These are phyloP conservation scores for Malassezia vespertilionis DNA, from an alignment of 1,284 basidiomycete species.

Conservation along the genomic window DNA sequence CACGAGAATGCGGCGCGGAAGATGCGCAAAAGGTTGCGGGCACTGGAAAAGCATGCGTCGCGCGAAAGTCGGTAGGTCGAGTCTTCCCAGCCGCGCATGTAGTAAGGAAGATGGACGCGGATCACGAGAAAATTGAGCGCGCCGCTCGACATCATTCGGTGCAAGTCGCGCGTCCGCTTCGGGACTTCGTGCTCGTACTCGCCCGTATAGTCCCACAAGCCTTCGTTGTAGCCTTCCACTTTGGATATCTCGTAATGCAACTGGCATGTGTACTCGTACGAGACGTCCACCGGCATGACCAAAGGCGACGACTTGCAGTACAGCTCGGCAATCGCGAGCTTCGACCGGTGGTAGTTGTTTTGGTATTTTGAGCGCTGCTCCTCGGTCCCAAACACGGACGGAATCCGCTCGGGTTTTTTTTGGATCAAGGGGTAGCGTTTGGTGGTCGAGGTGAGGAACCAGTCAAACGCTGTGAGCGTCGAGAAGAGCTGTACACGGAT, in stretches of 20 bases:
- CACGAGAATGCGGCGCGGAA: constrained; percentile 35
- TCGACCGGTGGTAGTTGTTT: neutral
- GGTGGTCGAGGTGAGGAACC: constrained; percentile 13
- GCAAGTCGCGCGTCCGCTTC: constrained; percentile 18
- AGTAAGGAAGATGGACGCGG: constrained; percentile 34
- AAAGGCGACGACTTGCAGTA: constrained; percentile 22
- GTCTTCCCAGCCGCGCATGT: constrained; percentile 36
- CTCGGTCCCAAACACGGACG: constrained; percentile 16
- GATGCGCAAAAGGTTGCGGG: constrained; percentile 27
- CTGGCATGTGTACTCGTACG: constrained; percentile 26
- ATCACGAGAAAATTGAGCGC: constrained; percentile 11
- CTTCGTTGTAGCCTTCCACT: no score
- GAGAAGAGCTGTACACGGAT: constrained; percentile 29
- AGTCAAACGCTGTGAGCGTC: constrained; percentile 24
- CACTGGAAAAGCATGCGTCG: constrained; percentile 30
- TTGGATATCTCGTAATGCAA: no score
- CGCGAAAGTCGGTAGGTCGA: constrained; percentile 28
- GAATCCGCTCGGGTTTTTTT: constrained; percentile 2
- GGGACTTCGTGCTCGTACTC: neutral
- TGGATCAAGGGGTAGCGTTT: constrained; percentile 13
- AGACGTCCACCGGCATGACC: constrained; percentile 25
- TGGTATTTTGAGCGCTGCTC: constrained; percentile 15
- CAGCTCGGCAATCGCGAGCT: constrained; percentile 21
- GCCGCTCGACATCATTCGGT: constrained; percentile 15
- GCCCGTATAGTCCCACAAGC: neutral